Evolutionary conservation across 805 yeast species (phyloP).

Genomic region (Millerozyma miso): DNA sequence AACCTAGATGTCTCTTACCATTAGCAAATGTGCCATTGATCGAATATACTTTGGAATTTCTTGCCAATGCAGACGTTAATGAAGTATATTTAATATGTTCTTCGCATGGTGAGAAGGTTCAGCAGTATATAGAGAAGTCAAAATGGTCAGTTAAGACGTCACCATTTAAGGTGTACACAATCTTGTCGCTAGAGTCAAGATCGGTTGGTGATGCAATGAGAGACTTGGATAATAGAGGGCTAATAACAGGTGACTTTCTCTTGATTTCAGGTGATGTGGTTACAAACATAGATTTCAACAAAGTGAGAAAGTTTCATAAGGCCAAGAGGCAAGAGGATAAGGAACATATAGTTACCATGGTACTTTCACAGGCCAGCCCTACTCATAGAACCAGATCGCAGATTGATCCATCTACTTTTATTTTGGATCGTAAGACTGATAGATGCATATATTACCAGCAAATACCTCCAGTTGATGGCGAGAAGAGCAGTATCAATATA

Average conservation of each 20-base stretch:
- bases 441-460: conserved; percentile 84
- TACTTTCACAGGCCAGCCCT: conserved; percentile 78
- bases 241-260: conserved; percentile 85
- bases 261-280: conserved; percentile 92
- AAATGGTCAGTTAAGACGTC: conserved; percentile 68
- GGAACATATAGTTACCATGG: conserved; percentile 94
- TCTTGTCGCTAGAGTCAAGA: conserved; percentile 79
- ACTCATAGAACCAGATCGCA: conserved; percentile 80
- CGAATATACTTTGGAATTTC: conserved; percentile 90
- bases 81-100: conserved; percentile 91
- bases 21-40: conserved; percentile 90
- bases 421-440: conserved; percentile 67
- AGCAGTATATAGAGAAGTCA: conserved; percentile 69
- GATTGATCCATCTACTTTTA: conserved; percentile 78
- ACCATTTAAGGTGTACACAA: conserved; percentile 76
- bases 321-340: conserved; percentile 69
- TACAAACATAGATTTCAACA: conserved; percentile 79
- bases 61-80: conserved; percentile 84
- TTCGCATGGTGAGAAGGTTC: conserved; percentile 85
- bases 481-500: conserved; percentile 45
- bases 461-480: conserved; percentile 51
- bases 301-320: conserved; percentile 70
- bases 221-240: conserved; percentile 86
- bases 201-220: conserved; percentile 98
- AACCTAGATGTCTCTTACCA: conserved; percentile 89